Evolutionary conservation across 1,284 basidiomycete genomes (phyloP).

Genomic region (Boletus semigastroideus): DNA sequence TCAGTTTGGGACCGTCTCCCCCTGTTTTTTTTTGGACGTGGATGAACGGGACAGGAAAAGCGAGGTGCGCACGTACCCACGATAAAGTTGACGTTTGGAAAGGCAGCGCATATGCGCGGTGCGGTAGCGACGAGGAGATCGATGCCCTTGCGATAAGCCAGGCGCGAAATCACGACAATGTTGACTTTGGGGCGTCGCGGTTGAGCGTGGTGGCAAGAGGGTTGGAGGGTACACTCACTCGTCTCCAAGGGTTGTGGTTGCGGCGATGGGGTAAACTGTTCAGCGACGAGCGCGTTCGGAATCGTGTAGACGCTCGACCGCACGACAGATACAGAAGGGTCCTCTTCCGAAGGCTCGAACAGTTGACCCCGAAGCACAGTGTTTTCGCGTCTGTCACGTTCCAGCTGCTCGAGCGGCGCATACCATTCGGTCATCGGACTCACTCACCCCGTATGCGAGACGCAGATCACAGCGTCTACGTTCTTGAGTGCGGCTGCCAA

Average conservation of each 20-base stretch:
- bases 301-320: constrained; percentile 82
- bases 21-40: too few species aligned
- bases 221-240: constrained; percentile 46
- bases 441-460: constrained; percentile 92
- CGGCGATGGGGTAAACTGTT: constrained; percentile 75
- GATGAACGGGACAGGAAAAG: too few species aligned
- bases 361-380: constrained; percentile 87
- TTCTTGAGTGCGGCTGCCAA: constrained; percentile 84
- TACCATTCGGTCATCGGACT: constrained; percentile 19
- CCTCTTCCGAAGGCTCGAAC: constrained; percentile 47
- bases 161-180: constrained; percentile 91
- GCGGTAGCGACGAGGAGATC: constrained; percentile 93
- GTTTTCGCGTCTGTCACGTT: constrained; percentile 75
- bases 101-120: constrained; percentile 83
- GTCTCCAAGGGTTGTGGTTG: constrained; percentile 47
- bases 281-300: constrained; percentile 90
- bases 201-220: background rate
- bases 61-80: constrained; percentile 60
- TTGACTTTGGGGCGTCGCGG: constrained; percentile 59
- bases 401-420: background rate
- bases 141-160: constrained; percentile 96
- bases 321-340: constrained; percentile 45
- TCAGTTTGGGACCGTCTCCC: constrained; percentile 94
- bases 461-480: constrained; percentile 93
- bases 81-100: constrained; percentile 85